Base-by-base conservation (phyloP, 441 rosid genomes). In the Euphorbia celastroides region DNA sequence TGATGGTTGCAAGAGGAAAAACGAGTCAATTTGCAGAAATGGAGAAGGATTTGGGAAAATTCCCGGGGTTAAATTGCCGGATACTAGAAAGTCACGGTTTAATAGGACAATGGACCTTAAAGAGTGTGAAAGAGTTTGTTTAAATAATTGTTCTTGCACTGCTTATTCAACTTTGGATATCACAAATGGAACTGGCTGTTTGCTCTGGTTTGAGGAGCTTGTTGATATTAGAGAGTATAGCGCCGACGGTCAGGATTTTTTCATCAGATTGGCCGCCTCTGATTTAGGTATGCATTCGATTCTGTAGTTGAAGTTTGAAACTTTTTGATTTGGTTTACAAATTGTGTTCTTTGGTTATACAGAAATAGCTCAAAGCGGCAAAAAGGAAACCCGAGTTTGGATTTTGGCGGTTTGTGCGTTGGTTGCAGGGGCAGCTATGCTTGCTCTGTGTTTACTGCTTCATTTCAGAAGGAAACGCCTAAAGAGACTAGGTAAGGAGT, bases 1-100 rank as follows among this genome's bases (percentile, higher is more conserved):
- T 0, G 82, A 69, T 20, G 97, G 97, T 17, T 93, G 97, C 76
- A 77, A 76, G 25, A 84, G 88, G 75, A 82, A 82, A 63, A 77
- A 75, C 42, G 52, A 64, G 23, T 63, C 75, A 14, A 34, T 68
- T 27, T 72, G 74, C 31, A 12, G 70, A 14, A 61, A 27, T 32
- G 69, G 65, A 48, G 71, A 72, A 9, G 73, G 68, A 57, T 89
- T 92, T 74, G 52, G 74, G 69, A 72, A 23, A 65, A 16, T 83
- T 70, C 17, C 57, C 12, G 72, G 83, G 22, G 70, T 92, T 76
- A 92, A 89, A 60, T 59, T 89, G 76, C 97, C 96, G 0, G 90
- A 88, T 64, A 68, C 79, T 25, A 48, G 73, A 30, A 72, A 48
- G 2, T 68, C 79, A 1, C 27, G 41, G 61, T 72, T 46, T 48